Base-by-base conservation (phyloP, 2,329 filamentous ascomycete species). In the Arthroderma sp. region DNA sequence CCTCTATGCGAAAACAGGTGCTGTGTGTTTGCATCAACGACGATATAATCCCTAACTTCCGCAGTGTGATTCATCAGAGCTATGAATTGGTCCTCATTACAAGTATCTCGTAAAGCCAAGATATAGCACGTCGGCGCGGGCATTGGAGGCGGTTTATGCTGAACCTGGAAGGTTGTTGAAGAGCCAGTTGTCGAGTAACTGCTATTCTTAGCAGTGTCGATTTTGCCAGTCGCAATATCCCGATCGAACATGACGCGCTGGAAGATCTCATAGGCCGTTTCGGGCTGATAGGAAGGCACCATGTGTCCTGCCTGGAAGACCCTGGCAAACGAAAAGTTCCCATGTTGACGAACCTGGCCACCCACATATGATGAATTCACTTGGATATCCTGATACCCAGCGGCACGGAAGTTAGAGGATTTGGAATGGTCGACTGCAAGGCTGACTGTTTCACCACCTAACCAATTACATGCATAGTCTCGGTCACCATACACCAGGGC, bases 401-500 rank as follows among this genome's bases (percentile, higher is more conserved):
- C 67, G 3, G 54, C 47, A 8, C 52, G 53, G 55, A 75, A 75
- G 1, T 58, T 49, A 1, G 56, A 54, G 2, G 61, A 54, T 22
- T 58, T 48, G 0, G 61, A 54, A 53, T 70, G 68, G 6, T 66
- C 62, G 40, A 75, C 58, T 2, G 65, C 65, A 1, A 72, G 57
- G 38, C 64, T 68, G 10, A 67, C 64, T 3, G 54, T 52, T 53
- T 75, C 70, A 29, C 70, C 72, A 22, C 71, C 71, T 7, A 73
- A 50, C 71, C 50, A 73, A 55, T 72, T 72, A 53, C 67, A 69
- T 1, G 62, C 62, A 48, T 69, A 78, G 54, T 79, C 75, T 2
- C 72, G 66, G 53, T 79, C 76, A 2, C 75, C 75, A 52, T 78
- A 77, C 34, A 76, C 63, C 29, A 78, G 58, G 36, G 72, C 66